A percentile compares a stretch with the other conserved stretches of the same genome.
phyloP scores from a whole-genome alignment of 148 eudicot species.

The Chenopodium berlandieri region DNA sequence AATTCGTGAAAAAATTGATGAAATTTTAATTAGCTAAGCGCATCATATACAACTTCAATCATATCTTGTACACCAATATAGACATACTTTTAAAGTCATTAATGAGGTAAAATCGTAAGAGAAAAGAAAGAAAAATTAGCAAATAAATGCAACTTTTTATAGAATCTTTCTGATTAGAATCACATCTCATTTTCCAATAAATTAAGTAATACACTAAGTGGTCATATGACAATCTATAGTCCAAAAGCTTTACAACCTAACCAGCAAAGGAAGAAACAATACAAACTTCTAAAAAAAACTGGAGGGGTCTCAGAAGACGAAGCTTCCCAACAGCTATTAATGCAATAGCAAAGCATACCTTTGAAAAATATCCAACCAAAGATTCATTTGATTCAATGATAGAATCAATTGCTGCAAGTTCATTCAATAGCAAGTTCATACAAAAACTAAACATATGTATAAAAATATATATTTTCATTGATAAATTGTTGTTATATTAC shows the following conservation, averaged over 20 bases:
- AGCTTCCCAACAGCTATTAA: neutral
- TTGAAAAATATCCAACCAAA: constrained; percentile 96
- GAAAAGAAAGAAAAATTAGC: neutral
- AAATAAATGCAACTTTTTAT: neutral
- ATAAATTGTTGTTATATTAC: too few species aligned
- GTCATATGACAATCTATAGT: neutral
- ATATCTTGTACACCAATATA: neutral
- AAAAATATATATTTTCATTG: too few species aligned
- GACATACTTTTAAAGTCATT: neutral
- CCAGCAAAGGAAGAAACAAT: neutral
- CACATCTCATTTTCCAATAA: neutral
- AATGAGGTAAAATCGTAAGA: neutral
- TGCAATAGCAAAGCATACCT: constrained; percentile 43
- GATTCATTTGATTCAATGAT: too few species aligned
- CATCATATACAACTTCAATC: neutral
- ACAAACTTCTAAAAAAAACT: neutral
- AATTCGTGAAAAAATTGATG: neutral
- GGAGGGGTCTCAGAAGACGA: neutral
- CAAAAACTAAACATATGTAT: too few species aligned
- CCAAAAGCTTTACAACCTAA: neutral
- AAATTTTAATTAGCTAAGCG: too few species aligned
- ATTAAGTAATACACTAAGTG: neutral
- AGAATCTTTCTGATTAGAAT: neutral
- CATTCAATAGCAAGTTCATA: too few species aligned
- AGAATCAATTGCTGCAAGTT: too few species aligned